Evolutionary conservation across 805 yeast genomes (phyloP), one percentile per base, ranked within the genome.

Genomic region (Yamadazyma phyllophila): DNA sequence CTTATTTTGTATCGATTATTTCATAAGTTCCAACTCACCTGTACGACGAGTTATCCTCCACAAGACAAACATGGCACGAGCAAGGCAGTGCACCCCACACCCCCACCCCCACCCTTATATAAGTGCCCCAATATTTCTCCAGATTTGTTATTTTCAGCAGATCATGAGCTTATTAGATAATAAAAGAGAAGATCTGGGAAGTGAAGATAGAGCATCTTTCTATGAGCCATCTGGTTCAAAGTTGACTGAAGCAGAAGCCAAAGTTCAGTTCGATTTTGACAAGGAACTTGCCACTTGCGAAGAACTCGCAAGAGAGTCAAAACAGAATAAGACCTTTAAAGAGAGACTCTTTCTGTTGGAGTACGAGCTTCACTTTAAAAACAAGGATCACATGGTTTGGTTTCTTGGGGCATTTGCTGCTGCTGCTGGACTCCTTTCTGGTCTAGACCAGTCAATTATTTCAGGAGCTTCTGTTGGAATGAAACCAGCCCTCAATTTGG

Each of bases 401-500:
- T 60, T 76, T 53, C 63, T 81, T 36, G 85, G 83, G n/a, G 59
- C 58, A 12, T 80, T 81, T 54, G 83, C 85, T 5, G 75, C 85
- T 5, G 73, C 77, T 48, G 86, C 83, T 26, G 88, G 88, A 43
- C 59, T 81, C 45, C 74, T 82, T 43, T 79, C 85, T 11, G 88
- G 88, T 52, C 63, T 81, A 39, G 88, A 82, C 63, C 88, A 82
- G 67, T 79, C 85, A 14, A 71, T 82, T 34, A 82, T 82, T 48
- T 73, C 81, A 24, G 88, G 87, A 58, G 88, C 88, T 2, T 66
- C 73, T 27, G 67, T 78, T 44, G 77, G 77, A 16, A 73, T 81
- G 74, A 67, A 64, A 12, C 59, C 60, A 1, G 71, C 67, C 17
- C 66, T 82, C 27, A 35, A 59, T 27, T 62, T 82, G 38, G 54